These are phyloP conservation scores for Parasitella parasitica DNA, from an alignment of 371 early-diverging fungal genomes.

Conservation along the genomic window DNA sequence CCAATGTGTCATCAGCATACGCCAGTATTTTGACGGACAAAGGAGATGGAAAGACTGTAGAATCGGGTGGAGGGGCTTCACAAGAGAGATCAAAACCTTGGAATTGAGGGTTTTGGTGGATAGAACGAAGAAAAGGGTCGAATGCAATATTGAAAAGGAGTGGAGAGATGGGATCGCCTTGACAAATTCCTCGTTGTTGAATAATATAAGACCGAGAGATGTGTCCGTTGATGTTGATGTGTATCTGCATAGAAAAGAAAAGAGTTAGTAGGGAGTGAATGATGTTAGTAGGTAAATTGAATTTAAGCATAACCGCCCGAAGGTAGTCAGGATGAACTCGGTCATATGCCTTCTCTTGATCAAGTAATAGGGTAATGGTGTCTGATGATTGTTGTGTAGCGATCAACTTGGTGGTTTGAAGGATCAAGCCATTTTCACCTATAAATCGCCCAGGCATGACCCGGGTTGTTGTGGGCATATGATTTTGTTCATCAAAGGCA, in stretches of 20 bases:
- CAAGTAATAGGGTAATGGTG: background rate
- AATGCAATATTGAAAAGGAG: conserved; percentile 22
- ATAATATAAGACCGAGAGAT: background rate
- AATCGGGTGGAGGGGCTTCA: background rate
- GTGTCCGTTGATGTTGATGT: conserved; percentile 16
- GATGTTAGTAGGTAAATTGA: conserved; percentile 7
- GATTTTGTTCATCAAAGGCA: background rate
- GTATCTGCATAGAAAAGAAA: conserved; percentile 12
- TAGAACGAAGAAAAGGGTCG: conserved; percentile 16
- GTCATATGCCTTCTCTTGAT: too few species aligned
- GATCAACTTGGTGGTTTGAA: background rate
- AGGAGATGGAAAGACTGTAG: background rate
- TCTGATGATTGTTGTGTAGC: background rate
- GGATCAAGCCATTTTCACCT: conserved; percentile 9
- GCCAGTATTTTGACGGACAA: conserved; percentile 5
- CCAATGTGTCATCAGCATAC: conserved; percentile 15
- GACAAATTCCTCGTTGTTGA: conserved; percentile 15
- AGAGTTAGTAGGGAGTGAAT: background rate
- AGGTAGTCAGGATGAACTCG: conserved; percentile 24
- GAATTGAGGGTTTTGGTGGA: background rate
- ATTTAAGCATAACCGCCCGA: background rate
- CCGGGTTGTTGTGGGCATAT: conserved; percentile 3
- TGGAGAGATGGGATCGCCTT: conserved; percentile 21
- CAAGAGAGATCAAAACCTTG: background rate
- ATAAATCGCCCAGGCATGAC: conserved; percentile 5